phyloP scores from a whole-genome alignment of 768 basidiomycete species.

The Boletus sp. region DNA sequence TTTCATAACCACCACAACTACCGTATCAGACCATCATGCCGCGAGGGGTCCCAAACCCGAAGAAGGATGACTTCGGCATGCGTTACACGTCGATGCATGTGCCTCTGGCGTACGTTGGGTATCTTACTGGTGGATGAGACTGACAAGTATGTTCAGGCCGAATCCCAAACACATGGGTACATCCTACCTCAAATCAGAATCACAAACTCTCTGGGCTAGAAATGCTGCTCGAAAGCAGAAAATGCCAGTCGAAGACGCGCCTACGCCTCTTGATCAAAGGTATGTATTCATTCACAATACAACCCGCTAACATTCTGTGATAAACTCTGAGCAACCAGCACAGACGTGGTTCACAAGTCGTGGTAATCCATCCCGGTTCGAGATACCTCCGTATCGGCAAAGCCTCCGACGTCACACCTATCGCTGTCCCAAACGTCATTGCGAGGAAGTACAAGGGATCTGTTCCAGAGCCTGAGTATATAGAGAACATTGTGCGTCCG shows the following conservation, averaged over 20 bases:
- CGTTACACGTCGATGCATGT: slow-evolving; percentile 80
- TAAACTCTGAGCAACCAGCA: slow-evolving; percentile 31
- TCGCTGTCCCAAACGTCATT: slow-evolving; percentile 64
- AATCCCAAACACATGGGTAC: slow-evolving; percentile 81
- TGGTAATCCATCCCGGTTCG: slow-evolving; percentile 80
- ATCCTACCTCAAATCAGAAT: slow-evolving; percentile 73
- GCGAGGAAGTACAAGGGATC: slow-evolving; percentile 57
- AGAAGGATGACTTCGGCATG: slow-evolving; percentile 78
- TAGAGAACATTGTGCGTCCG: slow-evolving; percentile 56
- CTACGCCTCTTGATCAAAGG: slow-evolving; percentile 46
- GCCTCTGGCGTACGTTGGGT: slow-evolving; percentile 58
- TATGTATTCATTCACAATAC: slow-evolving; percentile 18
- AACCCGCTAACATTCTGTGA: slow-evolving; percentile 11
- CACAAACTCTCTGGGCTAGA: slow-evolving; percentile 70
- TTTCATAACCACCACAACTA: neutral
- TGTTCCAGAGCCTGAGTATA: slow-evolving; percentile 40
- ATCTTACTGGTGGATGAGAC: slow-evolving; percentile 2
- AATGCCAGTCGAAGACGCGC: slow-evolving; percentile 38
- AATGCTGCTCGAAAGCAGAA: slow-evolving; percentile 58
- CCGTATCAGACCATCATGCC: slow-evolving; percentile 50
- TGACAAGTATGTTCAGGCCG: slow-evolving; percentile 40
- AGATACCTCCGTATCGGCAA: slow-evolving; percentile 68
- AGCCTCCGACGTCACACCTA: slow-evolving; percentile 75
- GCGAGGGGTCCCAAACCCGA: slow-evolving; percentile 76
- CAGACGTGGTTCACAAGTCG: slow-evolving; percentile 73